phyloP scores from a whole-genome alignment of 2,329 filamentous ascomycete genomes.

The Fusarium sacchari region DNA sequence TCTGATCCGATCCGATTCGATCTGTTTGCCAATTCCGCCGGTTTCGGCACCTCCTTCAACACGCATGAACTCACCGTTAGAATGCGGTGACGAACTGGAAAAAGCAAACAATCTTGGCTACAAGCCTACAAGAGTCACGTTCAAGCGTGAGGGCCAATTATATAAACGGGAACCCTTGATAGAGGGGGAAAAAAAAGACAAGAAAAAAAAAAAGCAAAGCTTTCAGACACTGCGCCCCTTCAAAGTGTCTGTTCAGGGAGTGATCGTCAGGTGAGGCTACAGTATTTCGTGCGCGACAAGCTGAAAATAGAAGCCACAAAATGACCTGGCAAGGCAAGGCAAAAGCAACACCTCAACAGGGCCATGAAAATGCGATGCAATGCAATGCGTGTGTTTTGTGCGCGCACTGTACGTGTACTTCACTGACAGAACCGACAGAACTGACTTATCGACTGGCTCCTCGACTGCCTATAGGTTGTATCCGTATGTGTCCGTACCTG shows the following conservation, averaged over 20 bases:
- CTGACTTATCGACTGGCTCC: background rate
- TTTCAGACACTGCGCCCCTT: background rate
- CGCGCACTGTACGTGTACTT: background rate
- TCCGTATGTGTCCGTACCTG: background rate
- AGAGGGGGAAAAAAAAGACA: too few species aligned
- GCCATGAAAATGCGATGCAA: too few species aligned
- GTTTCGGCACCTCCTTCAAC: background rate
- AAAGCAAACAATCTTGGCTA: constrained; percentile 5
- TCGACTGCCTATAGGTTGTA: too few species aligned
- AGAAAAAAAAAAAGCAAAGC: background rate
- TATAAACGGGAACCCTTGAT: constrained; percentile 32
- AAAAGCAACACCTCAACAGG: background rate
- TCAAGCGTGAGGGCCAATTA: background rate
- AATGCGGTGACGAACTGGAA: background rate
- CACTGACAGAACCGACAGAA: background rate
- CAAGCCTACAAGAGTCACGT: background rate
- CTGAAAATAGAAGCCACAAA: background rate
- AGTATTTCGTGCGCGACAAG: constrained; percentile 6
- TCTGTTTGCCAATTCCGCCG: background rate
- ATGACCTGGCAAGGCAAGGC: background rate
- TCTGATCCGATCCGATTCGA: background rate
- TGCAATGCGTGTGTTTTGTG: background rate
- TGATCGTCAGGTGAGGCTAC: constrained; percentile 10
- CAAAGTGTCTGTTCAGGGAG: background rate
- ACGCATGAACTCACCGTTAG: background rate